phyloP scores from a whole-genome alignment of 106 monocot genomes.

The Dendrobium officinale region DNA sequence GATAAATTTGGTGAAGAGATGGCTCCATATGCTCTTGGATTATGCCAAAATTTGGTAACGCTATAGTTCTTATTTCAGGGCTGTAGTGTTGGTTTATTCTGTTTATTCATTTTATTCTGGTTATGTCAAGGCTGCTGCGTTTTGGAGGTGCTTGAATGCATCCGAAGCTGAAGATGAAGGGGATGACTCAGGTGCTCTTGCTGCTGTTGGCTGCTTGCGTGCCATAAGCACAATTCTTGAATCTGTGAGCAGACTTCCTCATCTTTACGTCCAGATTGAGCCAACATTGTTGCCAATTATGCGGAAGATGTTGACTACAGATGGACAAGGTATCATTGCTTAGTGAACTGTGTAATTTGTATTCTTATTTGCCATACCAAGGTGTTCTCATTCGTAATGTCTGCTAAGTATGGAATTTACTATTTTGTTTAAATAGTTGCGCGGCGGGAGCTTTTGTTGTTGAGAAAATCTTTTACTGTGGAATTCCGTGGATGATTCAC shows the following conservation, averaged over 20 bases:
- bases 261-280: conserved; percentile 85
- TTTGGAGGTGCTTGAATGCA: conserved; percentile 83
- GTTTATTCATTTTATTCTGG: not conserved
- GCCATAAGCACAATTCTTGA: conserved; percentile 98
- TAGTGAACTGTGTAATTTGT: not conserved
- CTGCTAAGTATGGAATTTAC: not conserved
- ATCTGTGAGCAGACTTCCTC: conserved; percentile 88
- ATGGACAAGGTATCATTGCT: conserved; percentile 80
- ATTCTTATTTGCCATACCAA: not conserved
- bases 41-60: conserved; percentile 90
- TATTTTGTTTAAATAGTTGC: not conserved
- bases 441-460: not conserved
- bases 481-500: not conserved
- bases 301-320: conserved; percentile 83
- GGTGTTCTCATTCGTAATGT: not conserved
- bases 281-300: conserved; percentile 89
- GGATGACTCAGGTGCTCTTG: conserved; percentile 91
- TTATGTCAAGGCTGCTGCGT: conserved; percentile 64
- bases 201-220: conserved; percentile 96
- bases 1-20: conserved; percentile 99
- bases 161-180: conserved; percentile 80
- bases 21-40: conserved; percentile 93
- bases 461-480: not conserved
- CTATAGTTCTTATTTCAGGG: not conserved
- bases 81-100: not conserved